Evolutionary conservation across 768 basidiomycete genomes (phyloP), one percentile per base, ranked within the genome.

Genomic region (Rhodocollybia butyracea): DNA sequence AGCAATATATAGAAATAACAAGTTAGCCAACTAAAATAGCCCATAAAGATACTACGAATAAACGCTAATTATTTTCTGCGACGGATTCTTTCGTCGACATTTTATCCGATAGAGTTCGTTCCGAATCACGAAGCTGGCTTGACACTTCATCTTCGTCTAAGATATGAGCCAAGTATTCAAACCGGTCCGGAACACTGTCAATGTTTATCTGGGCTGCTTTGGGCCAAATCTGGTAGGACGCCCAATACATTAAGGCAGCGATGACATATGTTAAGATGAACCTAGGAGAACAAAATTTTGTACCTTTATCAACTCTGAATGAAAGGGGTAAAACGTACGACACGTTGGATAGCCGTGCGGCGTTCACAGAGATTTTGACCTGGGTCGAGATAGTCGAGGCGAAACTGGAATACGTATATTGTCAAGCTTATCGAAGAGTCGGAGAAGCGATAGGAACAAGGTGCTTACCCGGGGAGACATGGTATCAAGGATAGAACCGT

Each of bases 251-350:
- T 6, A 54, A 19, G 1, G 42, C 57, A 8, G 57, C 57, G 15
- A 57, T 54, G 42, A 27, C 32, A 26, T 57, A 57, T 29, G 57
- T 57, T 27, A 57, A 39, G 10, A 57, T 42, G 42, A 57, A 57
- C 5, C 57, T 57, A 30, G 30, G 29, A 6, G 15, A 21, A n/a
- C 1, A 51, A n/a, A 30, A 12, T 24, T 22, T 11, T 19, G 17
- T 26, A 39, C 22, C 21, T 27, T 11, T 15, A 31, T 17, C 36
- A 27, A 34, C 15, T 21, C 17, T 2, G 22, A 19, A 32, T 7
- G 29, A 10, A 10, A 12, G 17, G 17, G 21, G 11, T 3, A 31
- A 45, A 34, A 57, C 57, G 39, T 29, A 57, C 57, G 57, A 57
- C 42, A 57, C 26, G 6, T 30, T 57, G 15, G 51, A 52, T n/a